These are phyloP conservation scores for Colletotrichum tabaci DNA, from an alignment of 2,329 filamentous ascomycete genomes.

Conservation along the genomic window DNA sequence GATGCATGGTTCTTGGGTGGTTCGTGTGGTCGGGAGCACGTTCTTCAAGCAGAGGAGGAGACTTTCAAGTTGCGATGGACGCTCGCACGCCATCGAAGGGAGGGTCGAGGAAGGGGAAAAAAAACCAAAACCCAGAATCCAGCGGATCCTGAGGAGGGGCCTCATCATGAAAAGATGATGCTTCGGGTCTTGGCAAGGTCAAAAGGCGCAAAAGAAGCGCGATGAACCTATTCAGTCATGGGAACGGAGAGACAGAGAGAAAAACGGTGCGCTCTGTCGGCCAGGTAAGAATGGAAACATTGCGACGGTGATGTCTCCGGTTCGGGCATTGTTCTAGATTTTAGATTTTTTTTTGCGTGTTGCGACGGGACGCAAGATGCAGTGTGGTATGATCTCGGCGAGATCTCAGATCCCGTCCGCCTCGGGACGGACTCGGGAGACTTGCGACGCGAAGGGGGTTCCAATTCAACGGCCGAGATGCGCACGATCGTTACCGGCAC, in stretches of 20 bases:
- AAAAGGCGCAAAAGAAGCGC: background rate
- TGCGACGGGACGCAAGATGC: background rate
- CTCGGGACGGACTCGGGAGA: background rate
- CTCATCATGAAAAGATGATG: conserved; percentile 6
- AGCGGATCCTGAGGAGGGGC: background rate
- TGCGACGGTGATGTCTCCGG: background rate
- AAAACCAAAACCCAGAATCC: too few relatives aligned
- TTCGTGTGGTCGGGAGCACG: background rate
- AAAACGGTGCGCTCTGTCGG: conserved; percentile 16
- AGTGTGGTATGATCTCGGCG: background rate
- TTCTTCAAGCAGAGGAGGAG: background rate
- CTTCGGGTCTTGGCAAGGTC: conserved; percentile 3
- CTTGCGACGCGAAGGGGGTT: background rate
- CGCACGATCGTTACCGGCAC: background rate
- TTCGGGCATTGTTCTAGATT: background rate
- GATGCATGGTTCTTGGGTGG: background rate
- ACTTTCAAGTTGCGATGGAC: background rate
- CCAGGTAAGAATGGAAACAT: background rate
- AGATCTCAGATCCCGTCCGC: conserved; percentile 7
- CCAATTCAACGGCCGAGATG: background rate
- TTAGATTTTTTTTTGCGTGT: background rate
- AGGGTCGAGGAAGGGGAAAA: background rate
- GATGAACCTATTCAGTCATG: background rate
- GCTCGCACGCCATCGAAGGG: conserved; percentile 9
- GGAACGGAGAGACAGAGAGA: background rate